A percentile compares a stretch with the other conserved stretches of the same genome.
Conservation (phyloP, 177 flowering plant genomes). For the Telopea speciosissima region DNA sequence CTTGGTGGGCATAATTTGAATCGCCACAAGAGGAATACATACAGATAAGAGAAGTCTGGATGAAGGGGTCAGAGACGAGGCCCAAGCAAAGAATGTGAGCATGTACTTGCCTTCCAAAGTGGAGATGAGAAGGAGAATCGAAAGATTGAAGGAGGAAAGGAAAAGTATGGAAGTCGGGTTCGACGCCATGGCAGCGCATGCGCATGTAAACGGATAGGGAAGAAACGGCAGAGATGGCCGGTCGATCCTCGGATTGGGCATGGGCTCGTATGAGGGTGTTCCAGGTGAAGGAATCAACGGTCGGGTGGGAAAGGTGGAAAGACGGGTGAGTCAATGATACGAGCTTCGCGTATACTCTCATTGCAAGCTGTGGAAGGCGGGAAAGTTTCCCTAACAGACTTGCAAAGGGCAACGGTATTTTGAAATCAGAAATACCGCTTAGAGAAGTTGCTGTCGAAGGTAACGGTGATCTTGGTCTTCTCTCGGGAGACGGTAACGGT, state of each 20-base stretch:
- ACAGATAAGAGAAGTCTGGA: slow-evolving; percentile 30
- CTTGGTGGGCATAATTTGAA: slow-evolving; percentile 21
- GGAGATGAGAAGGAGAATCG: slow-evolving; percentile 19
- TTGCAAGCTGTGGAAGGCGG: background rate
- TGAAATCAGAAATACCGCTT: slow-evolving; percentile 33
- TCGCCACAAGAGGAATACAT: slow-evolving; percentile 32
- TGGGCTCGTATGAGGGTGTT: slow-evolving; percentile 33
- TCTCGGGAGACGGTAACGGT: slow-evolving; percentile 44
- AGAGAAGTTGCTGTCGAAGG: slow-evolving; percentile 49
- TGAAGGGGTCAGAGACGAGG: slow-evolving; percentile 18
- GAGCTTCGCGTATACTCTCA: slow-evolving; percentile 14
- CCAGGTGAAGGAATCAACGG: slow-evolving; percentile 28
- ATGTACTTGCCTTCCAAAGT: slow-evolving; percentile 20
- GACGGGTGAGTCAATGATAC: slow-evolving; percentile 20
- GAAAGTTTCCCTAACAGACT: background rate
- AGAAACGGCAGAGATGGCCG: slow-evolving; percentile 3
- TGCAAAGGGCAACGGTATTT: background rate
- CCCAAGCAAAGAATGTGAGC: slow-evolving; percentile 27
- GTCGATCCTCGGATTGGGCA: slow-evolving; percentile 2
- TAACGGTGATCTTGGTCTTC: slow-evolving; percentile 56
- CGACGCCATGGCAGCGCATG: slow-evolving; percentile 33
- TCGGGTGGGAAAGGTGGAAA: slow-evolving; percentile 22
- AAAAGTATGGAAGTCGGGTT: slow-evolving; percentile 36
- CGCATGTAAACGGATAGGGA: slow-evolving; percentile 28
- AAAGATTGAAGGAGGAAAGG: slow-evolving; percentile 37